Evolutionary conservation across 202 grass and related monocot genomes (phyloP), one percentile per base, ranked within the genome.

Genomic region (Carex sylvatica): DNA sequence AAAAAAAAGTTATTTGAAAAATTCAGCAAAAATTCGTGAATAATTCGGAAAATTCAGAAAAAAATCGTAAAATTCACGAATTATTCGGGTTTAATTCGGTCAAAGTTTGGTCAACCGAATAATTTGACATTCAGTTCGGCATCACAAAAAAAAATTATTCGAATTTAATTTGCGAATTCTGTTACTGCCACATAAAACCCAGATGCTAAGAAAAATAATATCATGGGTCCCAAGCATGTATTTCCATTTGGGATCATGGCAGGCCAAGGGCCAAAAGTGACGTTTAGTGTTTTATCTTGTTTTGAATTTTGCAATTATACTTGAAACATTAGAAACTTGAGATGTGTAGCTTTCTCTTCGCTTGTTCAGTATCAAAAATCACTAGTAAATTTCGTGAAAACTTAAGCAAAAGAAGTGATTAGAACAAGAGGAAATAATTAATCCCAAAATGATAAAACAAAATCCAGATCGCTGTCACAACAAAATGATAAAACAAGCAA

Each of bases 311-410:
- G 72, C 72, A 76, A 73, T 76, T 55, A 10, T 76, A 2, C 51
- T 54, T 77, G 16, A 38, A 58, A 38, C 49, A 31, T 54, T 55
- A 24, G 72, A 77, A 77, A 75, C 1, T 61, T 31, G 73, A 76
- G 14, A 76, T 56, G 73, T 76, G 26, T 76, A 76, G 26, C 28
- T n/a, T 35, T 28, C 70, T 54, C 23, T 54, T 77, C 10, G 74
- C 74, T 77, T 77, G 52, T 59, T 59, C 53, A 7, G 52, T 35
- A 59, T 59, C 74, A 77, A 0, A 58, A 38, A n/a, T 77, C 26
- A 75, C 23, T 20, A 30, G 28, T 35, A 55, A 77, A 19, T 77
- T 35, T 19, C 51, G 51, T 77, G 6, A 12, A 77, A 52, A 3
- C 11, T 76, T 56, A 15, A 58, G 6, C 24, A 54, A 77, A 33